These are phyloP conservation scores for Phialophora macrospora DNA, from an alignment of 2,329 filamentous ascomycete genomes.

Conservation along the genomic window DNA sequence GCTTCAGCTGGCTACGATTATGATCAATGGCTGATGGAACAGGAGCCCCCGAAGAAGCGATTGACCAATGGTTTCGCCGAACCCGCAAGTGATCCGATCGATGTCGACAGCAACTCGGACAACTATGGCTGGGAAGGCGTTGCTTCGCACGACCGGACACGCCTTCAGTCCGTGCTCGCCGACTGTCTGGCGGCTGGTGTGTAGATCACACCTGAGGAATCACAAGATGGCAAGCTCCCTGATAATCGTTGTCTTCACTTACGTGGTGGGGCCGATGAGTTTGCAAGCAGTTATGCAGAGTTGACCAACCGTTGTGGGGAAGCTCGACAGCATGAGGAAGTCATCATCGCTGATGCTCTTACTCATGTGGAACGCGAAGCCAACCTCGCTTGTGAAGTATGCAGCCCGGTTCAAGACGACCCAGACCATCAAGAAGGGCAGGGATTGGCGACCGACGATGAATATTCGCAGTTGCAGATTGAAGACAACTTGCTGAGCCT, in stretches of 20 bases:
- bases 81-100: conserved; percentile 32
- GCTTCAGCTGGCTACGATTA: conserved; percentile 77
- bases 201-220: conserved; percentile 12
- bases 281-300: neutral
- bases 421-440: neutral
- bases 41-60: neutral
- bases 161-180: conserved; percentile 51
- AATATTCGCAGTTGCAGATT: neutral
- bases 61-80: conserved; percentile 27
- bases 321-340: neutral
- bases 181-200: conserved; percentile 41
- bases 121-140: conserved; percentile 67
- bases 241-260: neutral
- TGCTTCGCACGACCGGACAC: conserved; percentile 42
- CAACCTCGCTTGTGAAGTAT: neutral
- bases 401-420: neutral
- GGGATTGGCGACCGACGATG: neutral
- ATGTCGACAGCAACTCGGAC: conserved; percentile 62
- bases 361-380: neutral
- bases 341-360: neutral
- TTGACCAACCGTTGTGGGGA: neutral
- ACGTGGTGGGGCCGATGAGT: neutral
- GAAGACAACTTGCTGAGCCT: neutral
- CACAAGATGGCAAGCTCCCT: neutral
- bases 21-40: conserved; percentile 62